These are phyloP conservation scores for Solanum appendiculatum DNA, from an alignment of 257 asterid species.

Conservation along the genomic window DNA sequence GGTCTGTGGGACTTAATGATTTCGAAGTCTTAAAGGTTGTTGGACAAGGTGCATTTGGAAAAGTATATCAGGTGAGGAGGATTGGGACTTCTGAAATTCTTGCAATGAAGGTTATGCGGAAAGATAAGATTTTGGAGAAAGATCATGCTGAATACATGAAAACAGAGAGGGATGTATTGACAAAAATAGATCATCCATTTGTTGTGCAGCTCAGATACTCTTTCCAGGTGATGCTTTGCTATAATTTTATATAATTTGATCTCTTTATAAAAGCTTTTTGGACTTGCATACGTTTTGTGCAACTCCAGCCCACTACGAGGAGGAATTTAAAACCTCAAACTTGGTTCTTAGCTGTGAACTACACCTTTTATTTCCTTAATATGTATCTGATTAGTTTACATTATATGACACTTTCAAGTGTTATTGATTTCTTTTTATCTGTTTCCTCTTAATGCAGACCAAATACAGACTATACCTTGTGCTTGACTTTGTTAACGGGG, in stretches of 20 bases:
- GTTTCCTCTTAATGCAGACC: constrained; percentile 33
- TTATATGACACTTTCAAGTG: background rate
- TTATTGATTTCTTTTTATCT: background rate
- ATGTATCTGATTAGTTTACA: background rate
- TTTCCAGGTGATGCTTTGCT: constrained; percentile 44
- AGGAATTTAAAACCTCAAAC: background rate
- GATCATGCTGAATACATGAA: constrained; percentile 64
- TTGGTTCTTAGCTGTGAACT: background rate
- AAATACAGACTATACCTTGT: constrained; percentile 73
- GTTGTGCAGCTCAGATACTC: constrained; percentile 70
- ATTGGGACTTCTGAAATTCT: constrained; percentile 51
- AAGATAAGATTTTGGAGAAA: constrained; percentile 70
- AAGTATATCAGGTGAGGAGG: constrained; percentile 76
- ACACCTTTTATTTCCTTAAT: background rate
- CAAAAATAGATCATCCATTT: constrained; percentile 64
- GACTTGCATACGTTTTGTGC: background rate
- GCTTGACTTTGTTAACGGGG: constrained; percentile 80
- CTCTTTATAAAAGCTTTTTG: background rate
- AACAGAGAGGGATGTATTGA: constrained; percentile 69
- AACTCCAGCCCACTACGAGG: background rate
- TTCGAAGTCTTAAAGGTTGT: constrained; percentile 66
- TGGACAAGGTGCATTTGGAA: constrained; percentile 80
- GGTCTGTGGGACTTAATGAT: constrained; percentile 54
- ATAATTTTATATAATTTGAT: background rate
- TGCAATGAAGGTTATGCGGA: constrained; percentile 82